phyloP scores from a whole-genome alignment of 768 basidiomycete genomes.

The Mycena sanguinolenta region DNA sequence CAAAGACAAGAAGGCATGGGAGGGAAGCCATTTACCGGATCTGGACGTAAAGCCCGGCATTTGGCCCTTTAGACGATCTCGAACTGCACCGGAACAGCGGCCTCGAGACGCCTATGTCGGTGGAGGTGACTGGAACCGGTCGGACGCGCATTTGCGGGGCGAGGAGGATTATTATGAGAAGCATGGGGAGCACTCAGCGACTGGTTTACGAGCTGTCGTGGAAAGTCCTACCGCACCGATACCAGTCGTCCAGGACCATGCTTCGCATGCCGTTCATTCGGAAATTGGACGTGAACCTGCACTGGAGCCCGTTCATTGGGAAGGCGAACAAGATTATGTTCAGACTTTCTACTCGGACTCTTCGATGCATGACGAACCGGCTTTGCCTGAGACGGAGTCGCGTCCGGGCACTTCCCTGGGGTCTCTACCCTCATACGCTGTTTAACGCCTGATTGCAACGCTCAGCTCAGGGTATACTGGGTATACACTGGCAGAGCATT shows the following conservation, averaged over 20 bases:
- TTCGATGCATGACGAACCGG: constrained; percentile 23
- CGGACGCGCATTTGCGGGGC: constrained; percentile 20
- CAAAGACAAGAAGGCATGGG: constrained; percentile 14
- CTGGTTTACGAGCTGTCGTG: neutral
- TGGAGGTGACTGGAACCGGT: constrained; percentile 21
- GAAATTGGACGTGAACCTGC: neutral
- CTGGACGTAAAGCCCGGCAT: neutral
- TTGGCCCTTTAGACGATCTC: constrained; percentile 2
- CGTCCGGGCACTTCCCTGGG: constrained; percentile 3
- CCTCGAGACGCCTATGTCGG: neutral
- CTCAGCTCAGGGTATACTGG: neutral
- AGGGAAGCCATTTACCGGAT: constrained; percentile 22
- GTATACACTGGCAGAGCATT: neutral
- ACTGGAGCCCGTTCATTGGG: neutral
- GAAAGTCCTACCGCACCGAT: neutral
- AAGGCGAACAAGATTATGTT: neutral
- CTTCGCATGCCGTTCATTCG: neutral
- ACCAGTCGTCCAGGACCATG: neutral
- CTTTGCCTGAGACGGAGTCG: constrained; percentile 25
- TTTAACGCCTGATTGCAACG: neutral
- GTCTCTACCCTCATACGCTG: neutral
- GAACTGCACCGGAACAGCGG: neutral
- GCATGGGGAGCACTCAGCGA: neutral
- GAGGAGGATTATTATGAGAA: neutral
- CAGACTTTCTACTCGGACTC: constrained; percentile 9